Evolutionary conservation across 371 early-diverging fungal genomes (phyloP).

Genomic region (Batrachochytrium dendrobatidis): DNA sequence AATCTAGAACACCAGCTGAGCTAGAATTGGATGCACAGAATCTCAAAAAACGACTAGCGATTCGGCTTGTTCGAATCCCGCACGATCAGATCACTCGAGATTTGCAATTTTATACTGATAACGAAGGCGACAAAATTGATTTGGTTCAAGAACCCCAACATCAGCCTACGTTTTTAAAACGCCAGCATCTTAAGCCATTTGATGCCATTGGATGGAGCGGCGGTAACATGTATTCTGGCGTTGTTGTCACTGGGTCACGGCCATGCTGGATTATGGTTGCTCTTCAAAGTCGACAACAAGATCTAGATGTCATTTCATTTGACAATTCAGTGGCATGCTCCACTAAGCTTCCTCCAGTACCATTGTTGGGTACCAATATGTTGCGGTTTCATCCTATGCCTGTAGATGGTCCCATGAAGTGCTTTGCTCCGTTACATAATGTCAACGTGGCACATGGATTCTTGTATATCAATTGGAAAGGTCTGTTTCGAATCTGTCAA

Average conservation of each 20-base stretch:
- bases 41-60: constrained; percentile 49
- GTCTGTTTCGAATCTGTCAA: constrained; percentile 58
- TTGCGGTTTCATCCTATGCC: constrained; percentile 77
- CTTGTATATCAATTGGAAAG: constrained; percentile 42
- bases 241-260: constrained; percentile 76
- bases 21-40: background rate
- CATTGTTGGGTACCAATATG: constrained; percentile 42
- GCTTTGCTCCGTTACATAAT: constrained; percentile 79
- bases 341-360: constrained; percentile 12
- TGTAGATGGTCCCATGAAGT: constrained; percentile 52
- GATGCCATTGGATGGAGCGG: constrained; percentile 13
- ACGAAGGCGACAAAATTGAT: constrained; percentile 37
- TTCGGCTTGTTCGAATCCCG: constrained; percentile 62
- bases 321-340: constrained; percentile 12
- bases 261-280: constrained; percentile 77
- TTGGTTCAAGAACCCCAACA: constrained; percentile 10
- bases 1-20: background rate
- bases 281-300: constrained; percentile 9
- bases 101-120: constrained; percentile 22
- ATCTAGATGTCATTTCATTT: constrained; percentile 19
- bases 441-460: constrained; percentile 77
- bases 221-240: constrained; percentile 55
- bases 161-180: constrained; percentile 23
- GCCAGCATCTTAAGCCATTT: constrained; percentile 31
- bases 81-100: constrained; percentile 62